Base-by-base conservation (phyloP, 2,329 filamentous ascomycete genomes). In the Capronia americana region DNA sequence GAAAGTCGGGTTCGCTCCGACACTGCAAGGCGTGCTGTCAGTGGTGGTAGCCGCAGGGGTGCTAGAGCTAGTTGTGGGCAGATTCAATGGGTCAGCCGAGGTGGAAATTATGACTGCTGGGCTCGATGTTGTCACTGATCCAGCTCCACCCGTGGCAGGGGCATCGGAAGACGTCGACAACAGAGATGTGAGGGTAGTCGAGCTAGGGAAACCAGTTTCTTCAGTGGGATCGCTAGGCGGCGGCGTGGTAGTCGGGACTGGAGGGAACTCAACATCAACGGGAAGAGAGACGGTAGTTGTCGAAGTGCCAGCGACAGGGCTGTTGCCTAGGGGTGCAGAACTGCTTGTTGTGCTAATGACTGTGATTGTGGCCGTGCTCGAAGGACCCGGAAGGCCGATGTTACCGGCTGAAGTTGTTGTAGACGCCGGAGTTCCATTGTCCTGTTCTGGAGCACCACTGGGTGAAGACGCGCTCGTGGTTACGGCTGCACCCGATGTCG, bases 1-100 rank as follows among this genome's bases (percentile, higher is more conserved):
- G 58, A 61, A 61, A 5, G 58, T 61, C 58, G 58, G 58, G 20
- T 61, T 26, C 12, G 58, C 58, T 26, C 46, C 58, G 26, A 34
- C 14, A 41, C 28, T 53, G 58, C 58, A 61, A 6, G 58, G 58
- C 10, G 46, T 61, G 17, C 24, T 17, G n/a, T 14, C 8, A 17
- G 58, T 34, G 5, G 28, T 34, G 17, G 58, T 54, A 34, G 58
- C 53, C n/a, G 58, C 23, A 5, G 44, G 23, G 28, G 3, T 60
- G 14, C 10, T 38, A 46, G 55, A 41, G 34, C 17, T 44, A 24
- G n/a, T 57, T 32, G 51, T 8, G 3, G 51, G 26, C 26, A 30
- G 11, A 26, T 20, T 11, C 20, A 26, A 30, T 7, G 51, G 26
- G 51, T 30, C 14, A 8, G 20, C 26, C 26, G 26, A 28, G 6